A percentile compares a stretch with the other conserved stretches of the same genome.
These are phyloP conservation scores for Ophiocordyceps polyrhachis-furcata DNA, from an alignment of 2,329 filamentous ascomycete genomes.

Conservation along the genomic window DNA sequence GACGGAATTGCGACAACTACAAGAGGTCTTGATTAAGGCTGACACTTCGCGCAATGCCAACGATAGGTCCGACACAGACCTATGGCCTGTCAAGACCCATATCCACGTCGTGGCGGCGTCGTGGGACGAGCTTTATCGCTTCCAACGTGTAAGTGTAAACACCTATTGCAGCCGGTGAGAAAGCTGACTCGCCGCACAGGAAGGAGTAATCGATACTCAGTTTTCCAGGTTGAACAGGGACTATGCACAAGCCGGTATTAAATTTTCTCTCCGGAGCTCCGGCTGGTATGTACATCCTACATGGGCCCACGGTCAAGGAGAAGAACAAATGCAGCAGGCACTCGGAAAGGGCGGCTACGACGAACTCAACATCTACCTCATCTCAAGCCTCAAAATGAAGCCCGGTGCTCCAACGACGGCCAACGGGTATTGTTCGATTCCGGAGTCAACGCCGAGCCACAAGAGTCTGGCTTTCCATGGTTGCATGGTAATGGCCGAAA, in stretches of 20 bases:
- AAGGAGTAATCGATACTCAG: not conserved
- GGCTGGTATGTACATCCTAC: not conserved
- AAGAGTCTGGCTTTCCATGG: not conserved
- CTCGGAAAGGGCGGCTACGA: not conserved
- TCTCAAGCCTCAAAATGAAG: not conserved
- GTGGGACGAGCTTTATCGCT: not conserved
- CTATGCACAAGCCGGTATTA: not conserved
- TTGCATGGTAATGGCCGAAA: not conserved
- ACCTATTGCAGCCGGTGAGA: not conserved
- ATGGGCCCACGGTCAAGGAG: not conserved
- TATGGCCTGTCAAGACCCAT: not conserved
- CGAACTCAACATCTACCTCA: not conserved
- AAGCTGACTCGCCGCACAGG: not conserved
- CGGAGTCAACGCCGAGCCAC: too few species aligned
- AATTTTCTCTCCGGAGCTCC: not conserved
- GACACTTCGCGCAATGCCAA: not conserved
- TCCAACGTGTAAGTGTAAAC: not conserved
- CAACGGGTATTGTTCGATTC: not conserved
- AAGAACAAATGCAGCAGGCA: not conserved
- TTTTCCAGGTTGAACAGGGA: not conserved
- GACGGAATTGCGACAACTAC: not conserved
- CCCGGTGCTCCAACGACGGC: too few species aligned
- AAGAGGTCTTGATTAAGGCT: not conserved
- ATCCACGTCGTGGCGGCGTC: not conserved
- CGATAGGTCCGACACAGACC: not conserved